Conservation (phyloP, 805 yeast species). For the Ogataea polymorpha region DNA sequence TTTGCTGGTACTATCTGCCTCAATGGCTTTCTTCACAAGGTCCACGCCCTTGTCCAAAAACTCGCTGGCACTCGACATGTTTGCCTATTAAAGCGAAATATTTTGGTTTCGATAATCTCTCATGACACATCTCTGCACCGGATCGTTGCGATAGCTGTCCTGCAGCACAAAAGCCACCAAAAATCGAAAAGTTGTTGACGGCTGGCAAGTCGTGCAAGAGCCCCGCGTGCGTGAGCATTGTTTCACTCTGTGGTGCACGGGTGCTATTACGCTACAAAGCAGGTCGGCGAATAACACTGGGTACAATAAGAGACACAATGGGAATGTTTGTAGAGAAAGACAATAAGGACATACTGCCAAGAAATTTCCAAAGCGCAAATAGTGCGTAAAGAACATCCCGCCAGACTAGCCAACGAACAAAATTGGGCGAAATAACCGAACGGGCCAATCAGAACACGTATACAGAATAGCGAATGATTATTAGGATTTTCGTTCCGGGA, state of each 20-base stretch:
- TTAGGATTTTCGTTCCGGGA: background rate
- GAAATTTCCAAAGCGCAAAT: constrained; percentile 5
- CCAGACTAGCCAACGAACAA: constrained; percentile 4
- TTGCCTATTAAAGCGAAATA: background rate
- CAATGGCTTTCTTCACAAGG: constrained; percentile 89
- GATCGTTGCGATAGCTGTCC: too few relatives aligned
- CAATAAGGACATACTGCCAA: constrained; percentile 6
- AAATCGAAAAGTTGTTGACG: background rate
- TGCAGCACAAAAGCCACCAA: background rate
- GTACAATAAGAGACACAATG: too few relatives aligned
- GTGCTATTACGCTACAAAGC: background rate
- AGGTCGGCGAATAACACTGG: background rate
- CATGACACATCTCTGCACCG: too few relatives aligned
- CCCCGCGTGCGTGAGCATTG: background rate
- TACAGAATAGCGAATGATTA: background rate
- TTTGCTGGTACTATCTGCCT: constrained; percentile 83
- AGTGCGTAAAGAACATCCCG: constrained; percentile 1
- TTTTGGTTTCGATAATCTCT: background rate
- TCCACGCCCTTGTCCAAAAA: constrained; percentile 94
- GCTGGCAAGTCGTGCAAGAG: background rate
- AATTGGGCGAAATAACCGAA: constrained; percentile 1
- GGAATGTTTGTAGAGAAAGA: constrained; percentile 1
- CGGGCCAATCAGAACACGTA: constrained; percentile 4
- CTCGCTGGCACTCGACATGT: constrained; percentile 44
- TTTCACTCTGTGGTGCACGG: background rate